Percentiles rank a stretch among this genome's conserved stretches.
phyloP scores from a whole-genome alignment of 1,284 basidiomycete species.

The Ganoderma leucocontextum region DNA sequence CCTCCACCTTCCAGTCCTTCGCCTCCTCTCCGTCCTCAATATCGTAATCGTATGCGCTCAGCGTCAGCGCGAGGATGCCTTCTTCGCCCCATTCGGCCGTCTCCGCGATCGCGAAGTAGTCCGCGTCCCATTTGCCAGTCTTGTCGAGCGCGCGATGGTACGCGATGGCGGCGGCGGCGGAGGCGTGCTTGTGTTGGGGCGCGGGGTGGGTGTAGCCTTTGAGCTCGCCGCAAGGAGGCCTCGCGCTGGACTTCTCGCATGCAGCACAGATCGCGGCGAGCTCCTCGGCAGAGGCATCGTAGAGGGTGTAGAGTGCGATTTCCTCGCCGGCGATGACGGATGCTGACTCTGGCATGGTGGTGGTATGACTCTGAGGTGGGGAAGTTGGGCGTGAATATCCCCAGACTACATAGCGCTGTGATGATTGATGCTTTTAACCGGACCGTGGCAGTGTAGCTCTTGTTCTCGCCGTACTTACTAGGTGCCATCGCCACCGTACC shows the following conservation, averaged over 20 bases:
- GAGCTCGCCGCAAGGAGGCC: not conserved
- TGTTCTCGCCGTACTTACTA: too few species aligned
- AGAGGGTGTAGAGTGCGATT: not conserved
- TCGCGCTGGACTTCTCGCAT: not conserved
- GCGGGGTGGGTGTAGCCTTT: not conserved
- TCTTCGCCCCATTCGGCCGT: not conserved
- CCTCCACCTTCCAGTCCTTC: not conserved
- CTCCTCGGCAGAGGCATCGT: not conserved
- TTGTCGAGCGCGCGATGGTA: slow-evolving; percentile 1
- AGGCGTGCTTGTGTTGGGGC: not conserved
- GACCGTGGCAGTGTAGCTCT: too few species aligned
- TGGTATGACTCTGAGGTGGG: not conserved
- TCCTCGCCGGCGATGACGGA: not conserved
- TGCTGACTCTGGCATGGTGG: not conserved
- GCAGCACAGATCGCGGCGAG: not conserved
- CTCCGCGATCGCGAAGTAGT: slow-evolving; percentile 7
- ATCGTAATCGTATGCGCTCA: not conserved
- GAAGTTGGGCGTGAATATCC: too few species aligned
- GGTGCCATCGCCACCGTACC: not conserved
- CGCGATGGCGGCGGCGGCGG: not conserved
- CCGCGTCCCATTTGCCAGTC: not conserved
- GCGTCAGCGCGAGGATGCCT: slow-evolving; percentile 5
- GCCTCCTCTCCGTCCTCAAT: too few species aligned
- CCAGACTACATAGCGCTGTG: too few species aligned
- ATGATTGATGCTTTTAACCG: too few species aligned